Evolutionary conservation across 2,329 filamentous ascomycete genomes (phyloP), one percentile per base, ranked within the genome.

Genomic region (Colletotrichum zoysiae): DNA sequence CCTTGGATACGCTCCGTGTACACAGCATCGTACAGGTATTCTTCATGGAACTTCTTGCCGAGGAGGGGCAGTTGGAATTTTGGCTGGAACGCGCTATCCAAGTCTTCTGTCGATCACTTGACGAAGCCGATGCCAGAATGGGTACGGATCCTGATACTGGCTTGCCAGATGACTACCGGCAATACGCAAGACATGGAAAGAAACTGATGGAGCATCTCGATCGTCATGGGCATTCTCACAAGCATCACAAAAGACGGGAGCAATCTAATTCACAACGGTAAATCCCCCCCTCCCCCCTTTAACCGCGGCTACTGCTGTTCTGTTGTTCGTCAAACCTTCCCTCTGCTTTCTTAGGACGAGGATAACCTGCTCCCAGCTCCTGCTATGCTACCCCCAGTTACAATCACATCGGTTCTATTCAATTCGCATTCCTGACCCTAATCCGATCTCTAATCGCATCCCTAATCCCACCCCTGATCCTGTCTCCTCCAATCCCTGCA

Each of bases 11-110:
- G 26, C 81, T 89, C 1, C 78, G 84, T 33, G 79, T 88, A 9
- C 86, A 88, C 74, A 83, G 82, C 42, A 85, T 88, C 6, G 84
- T 88, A 1, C 86, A 88, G 72, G 83, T 82, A 2, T 88, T 88
- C 73, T 87, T 88, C 68, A 78, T 86, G 33, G 85, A 87, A 59
- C 80, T 81, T 0, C 78, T 88, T 3, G 79, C 79, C 26, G 81
- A 84, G 18, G 80, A 83, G 23, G 81, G 81, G 40, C 78, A 84
- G 61, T 78, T 84, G 0, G 75, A 79, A 0, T 83, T 84, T 70
- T 89, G 87, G 87, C 79, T 89, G 14, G 82, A 85, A 58, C 80
- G 84, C 26, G 83, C 87, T 3, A 79, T 84, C 1, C 77, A 78
- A 14, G 79, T 89, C 1, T 89, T 87, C 75, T 87, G 84, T 68